Evolutionary conservation across 495 filamentous ascomycete species (phyloP), one percentile per base, ranked within the genome.

Genomic region (Trichoderma reesei): DNA sequence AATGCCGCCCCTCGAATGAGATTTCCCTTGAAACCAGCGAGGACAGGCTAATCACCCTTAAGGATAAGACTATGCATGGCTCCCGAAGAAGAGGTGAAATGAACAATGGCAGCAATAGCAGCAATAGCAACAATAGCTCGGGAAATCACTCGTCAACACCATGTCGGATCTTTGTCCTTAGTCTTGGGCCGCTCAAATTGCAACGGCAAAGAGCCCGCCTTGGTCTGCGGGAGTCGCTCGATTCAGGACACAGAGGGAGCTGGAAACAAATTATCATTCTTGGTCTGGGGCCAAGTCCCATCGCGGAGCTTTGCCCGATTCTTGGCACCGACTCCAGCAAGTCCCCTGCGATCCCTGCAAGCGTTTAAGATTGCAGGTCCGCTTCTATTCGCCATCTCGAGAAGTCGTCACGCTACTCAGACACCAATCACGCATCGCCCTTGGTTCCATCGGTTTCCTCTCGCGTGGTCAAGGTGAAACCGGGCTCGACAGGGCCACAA

Each of bases 231-330:
- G 38, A 39, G 38, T 11, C 3, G 11, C 11, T 39, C 26, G 26
- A 26, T 26, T 26, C 26, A 26, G 26, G 38, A 18, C 42, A 5
- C 5, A 46, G 11, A 18, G 42, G 13, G 1, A 16, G 16, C 42
- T 46, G 16, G 42, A 56, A 56, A 18, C 31, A 18, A 4, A 26
- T 10, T 10, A 34, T 56, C 26, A 26, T 0, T 26, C 1, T 26
- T 26, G 26, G 26, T 26, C 26, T 26, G 26, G 26, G 26, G 14
- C 18, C 44, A 48, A 33, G 51, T 31, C 18, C 51, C 51, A 56
- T 56, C 51, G 9, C 51, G 51, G 51, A 56, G 51, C 51, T 56
- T 56, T 56, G 51, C 51, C 51, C 51, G 34, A 33, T 33, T 56
- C 51, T 56, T 56, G 51, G 51, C 51, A 11, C 51, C 51, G 51